Conservation (phyloP, 208 protist genomes). For the Leishmania aethiopica region DNA sequence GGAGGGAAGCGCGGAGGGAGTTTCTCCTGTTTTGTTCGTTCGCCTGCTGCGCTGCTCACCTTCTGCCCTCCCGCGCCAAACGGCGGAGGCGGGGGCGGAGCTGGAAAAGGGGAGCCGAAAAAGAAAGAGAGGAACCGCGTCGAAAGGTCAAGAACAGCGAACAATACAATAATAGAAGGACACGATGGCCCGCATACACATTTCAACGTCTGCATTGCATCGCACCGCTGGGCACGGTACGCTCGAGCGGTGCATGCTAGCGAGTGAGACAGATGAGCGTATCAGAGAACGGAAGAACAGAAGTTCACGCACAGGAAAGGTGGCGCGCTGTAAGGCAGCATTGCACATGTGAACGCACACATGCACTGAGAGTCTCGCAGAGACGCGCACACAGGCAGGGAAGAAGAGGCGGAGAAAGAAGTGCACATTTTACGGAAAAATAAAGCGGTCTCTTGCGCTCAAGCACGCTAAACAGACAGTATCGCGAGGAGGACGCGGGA, state of each 20-base stretch:
- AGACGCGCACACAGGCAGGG: background rate
- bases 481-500: background rate
- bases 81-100: background rate
- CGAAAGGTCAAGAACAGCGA: background rate
- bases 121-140: background rate
- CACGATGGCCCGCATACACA: background rate
- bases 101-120: background rate
- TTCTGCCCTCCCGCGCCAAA: background rate
- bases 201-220: background rate
- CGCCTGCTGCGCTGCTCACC: background rate
- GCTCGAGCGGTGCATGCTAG: background rate
- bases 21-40: background rate
- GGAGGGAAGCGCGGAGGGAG: no score
- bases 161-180: background rate
- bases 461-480: background rate
- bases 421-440: background rate
- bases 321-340: background rate
- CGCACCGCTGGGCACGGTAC: background rate
- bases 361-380: background rate
- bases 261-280: background rate
- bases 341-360: constrained; percentile 3
- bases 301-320: background rate
- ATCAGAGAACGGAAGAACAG: no score
- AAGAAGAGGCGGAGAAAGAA: no score
- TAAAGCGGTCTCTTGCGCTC: no score